phyloP scores from a whole-genome alignment of 1,284 basidiomycete species.

The Trichosporon sp. region DNA sequence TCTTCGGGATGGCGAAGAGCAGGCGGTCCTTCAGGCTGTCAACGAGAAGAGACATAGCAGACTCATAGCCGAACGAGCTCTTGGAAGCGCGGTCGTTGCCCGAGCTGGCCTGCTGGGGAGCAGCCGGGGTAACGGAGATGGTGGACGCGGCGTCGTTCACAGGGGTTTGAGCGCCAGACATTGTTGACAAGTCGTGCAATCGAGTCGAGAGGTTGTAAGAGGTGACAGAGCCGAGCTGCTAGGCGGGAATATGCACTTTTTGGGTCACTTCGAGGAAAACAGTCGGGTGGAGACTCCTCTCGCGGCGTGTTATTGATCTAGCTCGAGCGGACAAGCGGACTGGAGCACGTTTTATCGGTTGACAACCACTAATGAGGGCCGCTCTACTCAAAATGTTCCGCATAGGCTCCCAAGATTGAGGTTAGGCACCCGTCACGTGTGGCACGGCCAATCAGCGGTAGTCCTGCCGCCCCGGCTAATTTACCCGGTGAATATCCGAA shows the following conservation, averaged over 20 bases:
- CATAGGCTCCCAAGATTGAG: background rate
- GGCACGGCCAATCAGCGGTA: background rate
- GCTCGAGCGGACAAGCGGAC: background rate
- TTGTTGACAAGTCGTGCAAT: background rate
- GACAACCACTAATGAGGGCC: background rate
- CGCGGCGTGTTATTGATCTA: background rate
- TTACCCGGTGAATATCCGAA: background rate
- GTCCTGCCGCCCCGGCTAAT: background rate
- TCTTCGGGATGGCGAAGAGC: conserved; percentile 95
- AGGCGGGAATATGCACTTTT: background rate
- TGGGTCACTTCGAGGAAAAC: background rate
- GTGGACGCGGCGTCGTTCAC: conserved; percentile 14
- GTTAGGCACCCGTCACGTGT: conserved; percentile 4
- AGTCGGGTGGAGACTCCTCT: background rate
- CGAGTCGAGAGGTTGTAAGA: background rate
- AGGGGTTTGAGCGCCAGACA: conserved; percentile 21
- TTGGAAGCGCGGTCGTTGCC: conserved; percentile 24
- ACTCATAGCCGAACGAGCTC: conserved; percentile 44
- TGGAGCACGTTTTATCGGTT: conserved; percentile 2
- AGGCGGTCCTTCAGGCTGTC: conserved; percentile 65
- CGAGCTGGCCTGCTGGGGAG: conserved; percentile 5
- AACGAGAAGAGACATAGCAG: conserved; percentile 52
- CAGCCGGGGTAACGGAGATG: conserved; percentile 12
- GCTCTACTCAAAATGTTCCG: conserved; percentile 4
- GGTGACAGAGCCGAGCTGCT: background rate